phyloP scores from a whole-genome alignment of 768 basidiomycete species.

The Russula earlei region DNA sequence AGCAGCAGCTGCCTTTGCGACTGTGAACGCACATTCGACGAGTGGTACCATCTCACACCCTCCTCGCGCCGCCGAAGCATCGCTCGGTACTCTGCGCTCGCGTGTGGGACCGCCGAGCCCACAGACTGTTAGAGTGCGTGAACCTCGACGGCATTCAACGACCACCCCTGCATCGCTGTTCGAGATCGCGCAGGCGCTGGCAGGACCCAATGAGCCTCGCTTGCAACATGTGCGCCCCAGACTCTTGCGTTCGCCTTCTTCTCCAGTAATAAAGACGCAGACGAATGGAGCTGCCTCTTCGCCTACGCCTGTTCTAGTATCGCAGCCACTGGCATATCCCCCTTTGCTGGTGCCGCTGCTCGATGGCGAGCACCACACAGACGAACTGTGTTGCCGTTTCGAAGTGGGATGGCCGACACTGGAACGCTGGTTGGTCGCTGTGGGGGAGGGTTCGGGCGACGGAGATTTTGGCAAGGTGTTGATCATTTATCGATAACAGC shows the following conservation, averaged over 20 bases:
- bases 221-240: conserved; percentile 32
- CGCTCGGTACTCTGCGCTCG: conserved; percentile 11
- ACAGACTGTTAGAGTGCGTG: conserved; percentile 1
- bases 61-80: conserved; percentile 13
- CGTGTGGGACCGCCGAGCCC: conserved; percentile 7
- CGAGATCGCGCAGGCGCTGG: conserved; percentile 18
- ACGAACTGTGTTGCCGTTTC: conserved; percentile 79
- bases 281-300: conserved; percentile 16
- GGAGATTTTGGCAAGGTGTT: conserved; percentile 62
- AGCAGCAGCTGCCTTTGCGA: background rate
- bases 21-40: conserved; percentile 2
- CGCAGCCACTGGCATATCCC: conserved; percentile 36
- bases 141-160: conserved; percentile 13
- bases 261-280: conserved; percentile 33
- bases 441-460: conserved; percentile 41
- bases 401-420: conserved; percentile 49
- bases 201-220: background rate
- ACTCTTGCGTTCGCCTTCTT: conserved; percentile 50
- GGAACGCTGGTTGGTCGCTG: conserved; percentile 55
- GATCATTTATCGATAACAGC: conserved; percentile 59
- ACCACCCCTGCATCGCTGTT: conserved; percentile 12
- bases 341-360: conserved; percentile 49
- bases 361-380: conserved; percentile 87
- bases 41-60: conserved; percentile 15
- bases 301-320: conserved; percentile 8